Evolutionary conservation across 2,329 filamentous ascomycete species (phyloP).

Genomic region (Cercospora zeae-maydis): DNA sequence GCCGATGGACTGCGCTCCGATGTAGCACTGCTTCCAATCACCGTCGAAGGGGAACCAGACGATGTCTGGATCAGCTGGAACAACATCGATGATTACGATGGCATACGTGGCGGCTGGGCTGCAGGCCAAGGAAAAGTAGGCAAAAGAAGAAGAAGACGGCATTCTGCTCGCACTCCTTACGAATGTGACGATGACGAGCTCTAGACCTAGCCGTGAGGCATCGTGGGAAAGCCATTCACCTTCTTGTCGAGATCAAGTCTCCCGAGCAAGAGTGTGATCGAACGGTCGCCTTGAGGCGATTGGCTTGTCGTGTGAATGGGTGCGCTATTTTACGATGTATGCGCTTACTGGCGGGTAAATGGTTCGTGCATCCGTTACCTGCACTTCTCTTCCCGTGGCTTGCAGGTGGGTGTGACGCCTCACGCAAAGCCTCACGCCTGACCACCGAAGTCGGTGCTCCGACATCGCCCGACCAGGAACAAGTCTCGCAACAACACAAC

Average conservation of each 20-base stretch:
- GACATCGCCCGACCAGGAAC: slow-evolving; percentile 3
- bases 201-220: neutral
- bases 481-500: neutral
- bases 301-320: neutral
- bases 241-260: neutral
- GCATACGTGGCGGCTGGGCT: slow-evolving; percentile 4
- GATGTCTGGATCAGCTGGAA: slow-evolving; percentile 1
- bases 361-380: neutral
- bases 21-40: slow-evolving; percentile 8
- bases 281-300: too few species aligned
- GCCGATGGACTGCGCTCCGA: slow-evolving; percentile 7
- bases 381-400: neutral
- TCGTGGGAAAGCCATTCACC: neutral
- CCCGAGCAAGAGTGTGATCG: too few species aligned
- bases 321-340: neutral
- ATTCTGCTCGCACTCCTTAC: neutral
- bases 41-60: slow-evolving; percentile 5
- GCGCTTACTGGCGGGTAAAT: neutral
- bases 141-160: slow-evolving; percentile 4
- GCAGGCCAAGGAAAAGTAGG: neutral
- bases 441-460: slow-evolving; percentile 7
- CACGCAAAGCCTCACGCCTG: neutral
- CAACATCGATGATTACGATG: slow-evolving; percentile 6
- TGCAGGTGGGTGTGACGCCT: neutral
- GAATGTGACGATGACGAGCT: slow-evolving; percentile 1